Percentiles rank a stretch among this genome's conserved stretches.
These are phyloP conservation scores for Mitragyna speciosa DNA, from an alignment of 257 asterid species.

Conservation along the genomic window DNA sequence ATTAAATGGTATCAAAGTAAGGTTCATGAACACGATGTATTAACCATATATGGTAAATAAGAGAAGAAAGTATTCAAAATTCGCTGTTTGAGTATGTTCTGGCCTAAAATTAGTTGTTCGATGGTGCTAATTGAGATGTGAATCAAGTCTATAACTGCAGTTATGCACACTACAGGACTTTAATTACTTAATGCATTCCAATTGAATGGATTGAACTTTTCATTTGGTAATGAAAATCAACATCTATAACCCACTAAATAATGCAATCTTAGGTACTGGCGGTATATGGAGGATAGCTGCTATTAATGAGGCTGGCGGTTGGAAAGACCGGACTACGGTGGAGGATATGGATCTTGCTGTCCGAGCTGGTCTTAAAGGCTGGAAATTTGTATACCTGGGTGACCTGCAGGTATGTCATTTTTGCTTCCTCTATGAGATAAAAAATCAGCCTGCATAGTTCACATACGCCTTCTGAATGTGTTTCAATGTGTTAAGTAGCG, in stretches of 20 bases:
- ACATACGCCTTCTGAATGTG: background rate
- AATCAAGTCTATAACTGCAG: background rate
- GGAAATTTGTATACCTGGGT: slow-evolving; percentile 88
- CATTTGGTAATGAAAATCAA: background rate
- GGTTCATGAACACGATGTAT: too few species aligned
- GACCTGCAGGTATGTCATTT: slow-evolving; percentile 66
- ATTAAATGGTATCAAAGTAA: too few species aligned
- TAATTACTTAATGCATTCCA: background rate
- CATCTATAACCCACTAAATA: slow-evolving; percentile 2
- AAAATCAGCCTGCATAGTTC: background rate
- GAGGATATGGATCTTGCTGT: slow-evolving; percentile 99
- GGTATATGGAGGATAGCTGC: slow-evolving; percentile 96
- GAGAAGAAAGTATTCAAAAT: too few species aligned
- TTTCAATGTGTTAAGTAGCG: background rate
- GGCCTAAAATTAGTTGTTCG: background rate
- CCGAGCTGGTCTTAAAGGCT: slow-evolving; percentile 90
- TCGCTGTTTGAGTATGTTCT: background rate
- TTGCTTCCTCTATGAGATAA: background rate
- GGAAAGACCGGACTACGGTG: slow-evolving; percentile 94
- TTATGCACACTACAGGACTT: background rate
- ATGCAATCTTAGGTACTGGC: slow-evolving; percentile 61
- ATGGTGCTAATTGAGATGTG: background rate
- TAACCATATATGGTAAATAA: too few species aligned
- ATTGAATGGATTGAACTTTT: background rate
- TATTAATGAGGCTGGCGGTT: slow-evolving; percentile 91